A percentile compares a stretch with the other conserved stretches of the same genome.
Evolutionary conservation across 805 yeast species (phyloP).

Genomic region (Yarrowia keelungensis): DNA sequence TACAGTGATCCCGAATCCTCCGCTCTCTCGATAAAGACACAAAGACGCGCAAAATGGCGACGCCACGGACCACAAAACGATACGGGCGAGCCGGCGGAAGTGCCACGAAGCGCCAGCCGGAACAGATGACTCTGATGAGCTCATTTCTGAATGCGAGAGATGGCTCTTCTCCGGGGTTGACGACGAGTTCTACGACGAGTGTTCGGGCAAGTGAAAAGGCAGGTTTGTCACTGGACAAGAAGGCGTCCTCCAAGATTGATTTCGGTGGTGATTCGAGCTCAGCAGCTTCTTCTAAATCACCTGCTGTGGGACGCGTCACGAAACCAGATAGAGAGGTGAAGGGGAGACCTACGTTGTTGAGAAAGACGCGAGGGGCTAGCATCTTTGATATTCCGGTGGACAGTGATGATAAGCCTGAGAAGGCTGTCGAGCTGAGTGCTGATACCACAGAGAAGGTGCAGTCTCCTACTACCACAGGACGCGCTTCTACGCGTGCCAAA

Average conservation of each 20-base stretch:
- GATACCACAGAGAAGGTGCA: no score
- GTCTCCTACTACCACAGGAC: neutral
- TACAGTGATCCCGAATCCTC: no score
- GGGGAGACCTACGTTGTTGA: neutral
- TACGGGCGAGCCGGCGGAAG: constrained; percentile 9
- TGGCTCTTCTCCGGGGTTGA: constrained; percentile 6
- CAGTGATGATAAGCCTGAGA: no score
- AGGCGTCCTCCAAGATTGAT: neutral
- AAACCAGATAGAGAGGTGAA: neutral
- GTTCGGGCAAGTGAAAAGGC: no score
- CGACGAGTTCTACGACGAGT: no score
- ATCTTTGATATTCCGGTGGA: constrained; percentile 1
- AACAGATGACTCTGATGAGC: constrained; percentile 20
- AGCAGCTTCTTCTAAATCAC: neutral
- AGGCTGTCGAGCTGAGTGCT: no score
- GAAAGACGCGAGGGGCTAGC: constrained; percentile 12
- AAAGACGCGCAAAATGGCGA: constrained; percentile 14
- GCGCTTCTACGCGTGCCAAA: constrained; percentile 5
- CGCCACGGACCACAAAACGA: constrained; percentile 12
- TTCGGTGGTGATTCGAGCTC: neutral
- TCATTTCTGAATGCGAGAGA: constrained; percentile 19
- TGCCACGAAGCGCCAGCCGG: constrained; percentile 4
- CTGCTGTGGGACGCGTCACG: constrained; percentile 14
- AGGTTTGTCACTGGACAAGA: neutral
- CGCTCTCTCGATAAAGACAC: neutral